phyloP scores from a whole-genome alignment of 441 rosid species.

The Rhodomyrtus psidioides region DNA sequence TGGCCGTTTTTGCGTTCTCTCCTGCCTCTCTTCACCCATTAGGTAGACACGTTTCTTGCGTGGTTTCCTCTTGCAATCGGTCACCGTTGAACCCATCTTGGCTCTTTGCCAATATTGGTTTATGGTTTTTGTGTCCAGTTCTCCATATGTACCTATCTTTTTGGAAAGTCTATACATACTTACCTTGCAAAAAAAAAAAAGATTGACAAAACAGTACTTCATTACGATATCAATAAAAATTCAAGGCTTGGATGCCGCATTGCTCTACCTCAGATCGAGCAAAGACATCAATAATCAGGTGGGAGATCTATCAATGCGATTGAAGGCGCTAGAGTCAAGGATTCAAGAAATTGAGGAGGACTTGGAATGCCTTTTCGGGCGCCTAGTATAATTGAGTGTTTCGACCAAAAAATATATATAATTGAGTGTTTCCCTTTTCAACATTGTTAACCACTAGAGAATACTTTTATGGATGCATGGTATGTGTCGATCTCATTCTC shows the following conservation, averaged over 20 bases:
- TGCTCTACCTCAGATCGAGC: slow-evolving; percentile 12
- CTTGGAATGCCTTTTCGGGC: slow-evolving; percentile 31
- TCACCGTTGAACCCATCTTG: no score
- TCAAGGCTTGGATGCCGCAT: slow-evolving; percentile 13
- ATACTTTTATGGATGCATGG: neutral
- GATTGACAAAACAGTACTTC: neutral
- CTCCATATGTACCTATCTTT: no score
- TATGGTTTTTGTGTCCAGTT: no score
- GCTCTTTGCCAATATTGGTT: no score
- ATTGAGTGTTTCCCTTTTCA: slow-evolving; percentile 25
- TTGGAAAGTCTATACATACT: no score
- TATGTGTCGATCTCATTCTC: neutral
- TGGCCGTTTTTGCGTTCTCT: no score
- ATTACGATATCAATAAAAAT: neutral
- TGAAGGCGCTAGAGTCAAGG: slow-evolving; percentile 22
- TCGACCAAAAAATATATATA: no score
- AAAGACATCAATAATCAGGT: slow-evolving; percentile 1
- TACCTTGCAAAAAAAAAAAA: no score
- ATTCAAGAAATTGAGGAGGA: slow-evolving; percentile 30
- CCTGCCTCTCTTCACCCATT: no score
- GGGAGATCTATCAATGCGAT: slow-evolving; percentile 10
- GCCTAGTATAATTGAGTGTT: slow-evolving; percentile 24
- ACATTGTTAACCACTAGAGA: slow-evolving; percentile 20
- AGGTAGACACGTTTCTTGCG: no score
- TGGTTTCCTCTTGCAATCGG: no score